Evolutionary conservation across 192 early-diverging fungal genomes (phyloP).

Genomic region (Coemansia biformis): DNA sequence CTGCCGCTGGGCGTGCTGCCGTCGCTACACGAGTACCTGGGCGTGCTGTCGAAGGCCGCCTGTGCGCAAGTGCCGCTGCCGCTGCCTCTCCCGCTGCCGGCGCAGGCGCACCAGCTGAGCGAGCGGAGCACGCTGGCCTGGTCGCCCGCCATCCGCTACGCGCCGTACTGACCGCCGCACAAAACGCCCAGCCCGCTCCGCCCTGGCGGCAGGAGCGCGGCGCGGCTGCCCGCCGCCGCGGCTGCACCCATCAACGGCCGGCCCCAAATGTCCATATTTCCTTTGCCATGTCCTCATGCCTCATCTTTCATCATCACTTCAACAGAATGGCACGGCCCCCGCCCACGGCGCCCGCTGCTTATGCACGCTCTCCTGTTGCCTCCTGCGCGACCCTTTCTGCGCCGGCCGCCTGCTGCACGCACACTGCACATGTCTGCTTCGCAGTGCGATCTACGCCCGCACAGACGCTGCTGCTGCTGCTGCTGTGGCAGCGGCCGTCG

Average conservation of each 20-base stretch:
- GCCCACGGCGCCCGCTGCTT: neutral
- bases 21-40: constrained; percentile 20
- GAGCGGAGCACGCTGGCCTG: constrained; percentile 8
- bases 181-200: neutral
- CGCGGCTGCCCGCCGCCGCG: neutral
- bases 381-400: neutral
- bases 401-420: no score
- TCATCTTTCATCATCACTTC: no score
- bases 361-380: constrained; percentile 9
- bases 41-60: constrained; percentile 23
- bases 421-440: neutral
- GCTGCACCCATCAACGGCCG: neutral
- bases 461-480: neutral
- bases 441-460: constrained; percentile 1
- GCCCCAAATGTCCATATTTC: neutral
- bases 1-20: constrained; percentile 7
- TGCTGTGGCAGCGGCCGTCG: no score
- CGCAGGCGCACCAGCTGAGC: constrained; percentile 4
- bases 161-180: constrained; percentile 11
- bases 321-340: neutral
- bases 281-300: neutral
- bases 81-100: constrained; percentile 11
- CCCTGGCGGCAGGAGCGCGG: neutral
- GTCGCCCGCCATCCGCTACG: constrained; percentile 10
- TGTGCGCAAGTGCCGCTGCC: constrained; percentile 18